Percentiles rank a stretch among this genome's conserved stretches.
These are phyloP conservation scores for Rosa hybrid DNA, from an alignment of 331 rosid species.

Conservation along the genomic window DNA sequence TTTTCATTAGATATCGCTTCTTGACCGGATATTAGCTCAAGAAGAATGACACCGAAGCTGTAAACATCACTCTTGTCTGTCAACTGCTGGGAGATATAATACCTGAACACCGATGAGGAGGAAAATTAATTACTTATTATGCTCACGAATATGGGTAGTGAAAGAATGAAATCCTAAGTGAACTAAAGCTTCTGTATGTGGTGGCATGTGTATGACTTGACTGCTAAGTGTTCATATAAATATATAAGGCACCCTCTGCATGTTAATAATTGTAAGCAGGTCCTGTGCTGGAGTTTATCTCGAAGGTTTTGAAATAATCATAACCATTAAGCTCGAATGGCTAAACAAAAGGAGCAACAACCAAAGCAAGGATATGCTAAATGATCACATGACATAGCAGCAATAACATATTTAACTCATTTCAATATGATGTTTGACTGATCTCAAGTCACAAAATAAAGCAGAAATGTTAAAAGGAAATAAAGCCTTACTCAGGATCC, in stretches of 20 bases:
- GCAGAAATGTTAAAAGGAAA: conserved; percentile 12
- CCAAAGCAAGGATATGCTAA: conserved; percentile 2
- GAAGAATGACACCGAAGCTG: conserved; percentile 92
- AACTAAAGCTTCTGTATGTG: background rate
- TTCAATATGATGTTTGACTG: conserved; percentile 10
- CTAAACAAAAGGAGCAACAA: background rate
- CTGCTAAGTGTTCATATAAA: background rate
- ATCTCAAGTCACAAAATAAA: conserved; percentile 14
- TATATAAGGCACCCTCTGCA: background rate
- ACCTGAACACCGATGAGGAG: conserved; percentile 49
- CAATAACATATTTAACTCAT: background rate
- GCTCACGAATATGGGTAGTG: background rate
- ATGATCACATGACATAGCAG: background rate
- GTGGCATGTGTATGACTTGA: background rate
- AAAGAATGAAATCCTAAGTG: background rate
- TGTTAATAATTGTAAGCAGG: background rate
- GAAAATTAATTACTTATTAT: background rate
- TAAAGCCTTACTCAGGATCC: conserved; percentile 85
- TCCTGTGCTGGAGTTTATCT: background rate
- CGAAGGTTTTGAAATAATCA: background rate
- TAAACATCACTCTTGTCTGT: conserved; percentile 92
- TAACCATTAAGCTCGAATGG: background rate
- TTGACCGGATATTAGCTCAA: conserved; percentile 90
- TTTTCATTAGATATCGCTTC: conserved; percentile 89
- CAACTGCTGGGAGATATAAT: conserved; percentile 82